Conservation (phyloP, 78 protist genomes). For the Paulinella micropora region DNA sequence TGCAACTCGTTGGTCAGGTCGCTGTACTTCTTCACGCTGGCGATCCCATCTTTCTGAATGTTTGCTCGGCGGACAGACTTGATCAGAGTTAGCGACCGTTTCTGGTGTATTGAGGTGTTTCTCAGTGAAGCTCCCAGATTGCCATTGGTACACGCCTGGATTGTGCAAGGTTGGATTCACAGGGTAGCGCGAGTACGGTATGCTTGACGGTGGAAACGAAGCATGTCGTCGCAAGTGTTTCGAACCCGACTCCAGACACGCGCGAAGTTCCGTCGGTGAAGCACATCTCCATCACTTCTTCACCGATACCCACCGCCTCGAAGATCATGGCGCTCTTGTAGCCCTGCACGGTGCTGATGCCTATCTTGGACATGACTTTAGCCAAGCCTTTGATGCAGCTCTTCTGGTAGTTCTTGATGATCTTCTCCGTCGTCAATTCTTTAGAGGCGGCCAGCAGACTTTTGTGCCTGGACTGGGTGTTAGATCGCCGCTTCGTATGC, state of each 20-base stretch:
- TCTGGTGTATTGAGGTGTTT: too few relatives aligned
- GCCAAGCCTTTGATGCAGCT: slow-evolving; percentile 31
- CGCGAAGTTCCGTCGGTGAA: slow-evolving; percentile 55
- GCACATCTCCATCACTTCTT: slow-evolving; percentile 42
- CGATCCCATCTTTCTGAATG: too few relatives aligned
- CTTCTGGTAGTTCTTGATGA: background rate
- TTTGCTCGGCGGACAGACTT: too few relatives aligned
- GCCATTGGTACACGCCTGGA: too few relatives aligned
- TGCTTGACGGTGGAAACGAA: background rate
- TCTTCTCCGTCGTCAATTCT: background rate
- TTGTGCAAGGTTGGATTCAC: too few relatives aligned
- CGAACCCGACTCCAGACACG: slow-evolving; percentile 44
- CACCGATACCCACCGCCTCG: slow-evolving; percentile 69
- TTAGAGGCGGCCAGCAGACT: background rate
- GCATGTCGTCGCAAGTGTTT: background rate
- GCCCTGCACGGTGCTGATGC: slow-evolving; percentile 59
- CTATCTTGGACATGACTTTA: slow-evolving; percentile 72
- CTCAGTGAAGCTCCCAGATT: too few relatives aligned
- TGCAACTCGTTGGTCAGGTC: too few relatives aligned
- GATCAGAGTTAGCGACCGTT: too few relatives aligned
- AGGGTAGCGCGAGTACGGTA: too few relatives aligned
- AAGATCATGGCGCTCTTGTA: slow-evolving; percentile 78
- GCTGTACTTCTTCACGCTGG: too few relatives aligned
- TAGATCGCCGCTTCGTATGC: slow-evolving; percentile 20
- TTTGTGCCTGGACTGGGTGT: background rate